phyloP scores from a whole-genome alignment of 208 protist species.

The Leishmania braziliensis region DNA sequence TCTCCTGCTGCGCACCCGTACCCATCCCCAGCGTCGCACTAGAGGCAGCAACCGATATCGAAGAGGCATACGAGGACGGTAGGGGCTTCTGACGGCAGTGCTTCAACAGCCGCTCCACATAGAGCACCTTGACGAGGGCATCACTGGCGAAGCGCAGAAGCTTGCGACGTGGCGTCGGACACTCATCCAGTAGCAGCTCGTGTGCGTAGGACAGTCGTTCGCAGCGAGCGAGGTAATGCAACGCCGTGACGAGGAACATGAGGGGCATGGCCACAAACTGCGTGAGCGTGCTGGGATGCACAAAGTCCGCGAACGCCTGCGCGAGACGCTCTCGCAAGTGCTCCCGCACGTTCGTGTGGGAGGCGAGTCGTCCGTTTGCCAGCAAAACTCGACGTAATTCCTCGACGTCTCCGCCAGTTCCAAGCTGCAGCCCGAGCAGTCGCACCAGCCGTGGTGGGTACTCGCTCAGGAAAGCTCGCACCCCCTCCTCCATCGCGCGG shows the following conservation, averaged over 20 bases:
- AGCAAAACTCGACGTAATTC: conserved; percentile 41
- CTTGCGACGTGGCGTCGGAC: conserved; percentile 24
- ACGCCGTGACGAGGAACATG: conserved; percentile 55
- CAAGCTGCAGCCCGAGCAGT: conserved; percentile 59
- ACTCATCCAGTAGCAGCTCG: conserved; percentile 52
- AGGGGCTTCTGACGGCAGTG: conserved; percentile 29
- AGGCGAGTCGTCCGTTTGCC: conserved; percentile 46
- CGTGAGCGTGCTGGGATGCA: conserved; percentile 22
- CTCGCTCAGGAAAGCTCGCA: conserved; percentile 43
- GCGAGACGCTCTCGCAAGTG: conserved; percentile 48
- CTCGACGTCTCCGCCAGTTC: conserved; percentile 32
- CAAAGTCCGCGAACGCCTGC: conserved; percentile 26
- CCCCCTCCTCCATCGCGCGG: conserved; percentile 48
- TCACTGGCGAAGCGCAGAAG: conserved; percentile 74
- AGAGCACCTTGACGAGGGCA: conserved; percentile 64
- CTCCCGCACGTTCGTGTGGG: conserved; percentile 39
- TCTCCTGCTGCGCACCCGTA: not conserved
- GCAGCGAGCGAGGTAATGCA: conserved; percentile 42
- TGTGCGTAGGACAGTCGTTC: conserved; percentile 43
- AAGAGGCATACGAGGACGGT: not conserved
- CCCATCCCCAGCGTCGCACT: not conserved
- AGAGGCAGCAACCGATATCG: not conserved
- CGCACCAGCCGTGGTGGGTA: conserved; percentile 36
- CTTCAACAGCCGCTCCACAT: conserved; percentile 53
- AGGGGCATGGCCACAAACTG: conserved; percentile 61